Conservation (phyloP, 1,139 yeast species). For the Yamadazyma friedrichii region DNA sequence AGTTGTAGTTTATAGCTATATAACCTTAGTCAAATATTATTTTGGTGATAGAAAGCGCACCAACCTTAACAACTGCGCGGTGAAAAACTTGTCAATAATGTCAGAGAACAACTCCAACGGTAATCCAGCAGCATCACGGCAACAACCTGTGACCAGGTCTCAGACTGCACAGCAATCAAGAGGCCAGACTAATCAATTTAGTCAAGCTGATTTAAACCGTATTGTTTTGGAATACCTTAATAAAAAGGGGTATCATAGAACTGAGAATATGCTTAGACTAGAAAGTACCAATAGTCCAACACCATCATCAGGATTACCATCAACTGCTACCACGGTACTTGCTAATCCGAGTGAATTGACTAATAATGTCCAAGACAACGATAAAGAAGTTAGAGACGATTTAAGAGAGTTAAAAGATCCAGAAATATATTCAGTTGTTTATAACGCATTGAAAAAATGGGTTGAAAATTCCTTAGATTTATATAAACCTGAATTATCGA, state of each 20-base stretch:
- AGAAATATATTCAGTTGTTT: slow-evolving; percentile 72
- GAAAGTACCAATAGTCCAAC: slow-evolving; percentile 76
- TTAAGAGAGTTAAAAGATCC: slow-evolving; percentile 55
- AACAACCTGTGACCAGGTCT: slow-evolving; percentile 13
- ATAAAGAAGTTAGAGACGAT: slow-evolving; percentile 41
- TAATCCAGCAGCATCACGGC: slow-evolving; percentile 1
- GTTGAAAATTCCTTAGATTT: slow-evolving; percentile 87
- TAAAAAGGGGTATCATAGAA: slow-evolving; percentile 90
- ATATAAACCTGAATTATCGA: slow-evolving; percentile 83
- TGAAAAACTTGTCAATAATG: slow-evolving; percentile 1
- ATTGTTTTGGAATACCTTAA: slow-evolving; percentile 89
- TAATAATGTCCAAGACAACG: slow-evolving; percentile 43
- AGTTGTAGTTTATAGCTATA: no score
- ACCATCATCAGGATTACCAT: slow-evolving; percentile 51
- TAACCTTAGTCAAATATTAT: no score
- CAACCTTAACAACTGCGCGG: no score
- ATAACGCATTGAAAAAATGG: slow-evolving; percentile 80
- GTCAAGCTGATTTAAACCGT: slow-evolving; percentile 80
- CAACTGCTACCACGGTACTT: slow-evolving; percentile 42
- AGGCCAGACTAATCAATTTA: slow-evolving; percentile 26
- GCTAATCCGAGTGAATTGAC: slow-evolving; percentile 38
- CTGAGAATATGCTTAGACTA: slow-evolving; percentile 90
- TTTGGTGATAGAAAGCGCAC: no score
- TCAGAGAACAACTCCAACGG: slow-evolving; percentile 3
- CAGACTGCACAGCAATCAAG: slow-evolving; percentile 11